These are phyloP conservation scores for Escallonia herrerae DNA, from an alignment of 129 eudicot species.

Conservation along the genomic window DNA sequence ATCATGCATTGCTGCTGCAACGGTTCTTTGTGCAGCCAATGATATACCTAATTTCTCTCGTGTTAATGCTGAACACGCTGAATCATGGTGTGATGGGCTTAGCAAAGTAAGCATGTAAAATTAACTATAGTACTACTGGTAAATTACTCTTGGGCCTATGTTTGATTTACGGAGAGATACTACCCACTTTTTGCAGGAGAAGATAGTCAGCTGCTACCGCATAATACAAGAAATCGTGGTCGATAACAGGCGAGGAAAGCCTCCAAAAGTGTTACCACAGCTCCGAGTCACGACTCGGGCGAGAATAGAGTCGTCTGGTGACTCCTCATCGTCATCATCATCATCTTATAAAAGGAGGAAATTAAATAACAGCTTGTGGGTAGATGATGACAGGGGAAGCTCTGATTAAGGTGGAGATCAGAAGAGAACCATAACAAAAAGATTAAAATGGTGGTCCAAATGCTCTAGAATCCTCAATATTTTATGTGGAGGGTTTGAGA, in stretches of 20 bases:
- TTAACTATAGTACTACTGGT: too few species aligned
- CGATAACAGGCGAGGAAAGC: slow-evolving; percentile 28
- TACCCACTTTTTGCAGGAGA: slow-evolving; percentile 43
- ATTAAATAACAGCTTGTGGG: slow-evolving; percentile 57
- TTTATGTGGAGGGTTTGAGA: slow-evolving; percentile 41
- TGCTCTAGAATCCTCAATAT: slow-evolving; percentile 41
- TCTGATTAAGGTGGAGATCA: slow-evolving; percentile 25
- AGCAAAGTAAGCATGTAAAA: slow-evolving; percentile 52
- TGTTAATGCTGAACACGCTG: slow-evolving; percentile 67
- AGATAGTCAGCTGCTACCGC: slow-evolving; percentile 48
- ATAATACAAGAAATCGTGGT: slow-evolving; percentile 36
- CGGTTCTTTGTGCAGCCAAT: slow-evolving; percentile 80
- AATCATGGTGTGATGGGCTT: slow-evolving; percentile 85
- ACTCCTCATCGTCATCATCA: slow-evolving; percentile 44
- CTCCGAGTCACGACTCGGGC: slow-evolving; percentile 54
- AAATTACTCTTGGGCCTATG: background rate
- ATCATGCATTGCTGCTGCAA: slow-evolving; percentile 90
- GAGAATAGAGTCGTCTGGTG: slow-evolving; percentile 36
- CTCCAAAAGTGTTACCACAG: slow-evolving; percentile 45
- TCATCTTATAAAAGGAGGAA: slow-evolving; percentile 64
- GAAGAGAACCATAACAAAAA: slow-evolving; percentile 6
- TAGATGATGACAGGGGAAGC: slow-evolving; percentile 62
- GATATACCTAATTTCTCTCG: slow-evolving; percentile 70
- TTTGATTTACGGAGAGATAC: background rate
- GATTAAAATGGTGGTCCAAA: slow-evolving; percentile 22